Conservation (phyloP, 1,139 yeast genomes). For the Pichia sp. region DNA sequence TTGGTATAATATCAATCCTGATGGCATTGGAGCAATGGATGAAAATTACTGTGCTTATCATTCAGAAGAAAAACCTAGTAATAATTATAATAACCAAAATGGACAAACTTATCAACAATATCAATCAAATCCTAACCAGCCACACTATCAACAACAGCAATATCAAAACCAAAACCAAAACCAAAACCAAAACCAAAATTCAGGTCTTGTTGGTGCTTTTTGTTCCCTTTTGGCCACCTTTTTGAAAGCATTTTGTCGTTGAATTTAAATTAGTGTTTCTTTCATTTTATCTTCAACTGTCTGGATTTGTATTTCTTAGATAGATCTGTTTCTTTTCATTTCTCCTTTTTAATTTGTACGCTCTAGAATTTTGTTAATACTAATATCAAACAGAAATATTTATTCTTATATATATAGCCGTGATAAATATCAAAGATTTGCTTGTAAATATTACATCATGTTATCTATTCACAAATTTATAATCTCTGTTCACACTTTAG, state of each 20-base stretch:
- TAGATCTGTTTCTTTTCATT: no score
- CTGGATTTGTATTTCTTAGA: no score
- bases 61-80: slow-evolving; percentile 8
- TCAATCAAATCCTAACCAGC: slow-evolving; percentile 14
- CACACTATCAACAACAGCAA: slow-evolving; percentile 25
- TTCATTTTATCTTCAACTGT: no score
- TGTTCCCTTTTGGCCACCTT: neutral
- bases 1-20: slow-evolving; percentile 36
- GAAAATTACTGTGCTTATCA: slow-evolving; percentile 23
- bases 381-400: no score
- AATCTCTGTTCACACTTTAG: no score
- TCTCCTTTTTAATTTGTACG: no score
- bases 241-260: slow-evolving; percentile 2
- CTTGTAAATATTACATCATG: no score
- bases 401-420: no score
- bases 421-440: no score
- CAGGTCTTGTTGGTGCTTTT: slow-evolving; percentile 1
- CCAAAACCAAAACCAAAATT: slow-evolving; percentile 1
- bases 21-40: slow-evolving; percentile 29
- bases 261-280: neutral
- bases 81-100: slow-evolving; percentile 17
- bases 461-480: no score
- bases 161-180: slow-evolving; percentile 21
- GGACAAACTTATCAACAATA: slow-evolving; percentile 5
- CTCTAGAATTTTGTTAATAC: no score